A percentile compares a stretch with the other conserved stretches of the same genome.
These are phyloP conservation scores for Lagenaria siceraria DNA, from an alignment of 306 rosid species.

Conservation along the genomic window DNA sequence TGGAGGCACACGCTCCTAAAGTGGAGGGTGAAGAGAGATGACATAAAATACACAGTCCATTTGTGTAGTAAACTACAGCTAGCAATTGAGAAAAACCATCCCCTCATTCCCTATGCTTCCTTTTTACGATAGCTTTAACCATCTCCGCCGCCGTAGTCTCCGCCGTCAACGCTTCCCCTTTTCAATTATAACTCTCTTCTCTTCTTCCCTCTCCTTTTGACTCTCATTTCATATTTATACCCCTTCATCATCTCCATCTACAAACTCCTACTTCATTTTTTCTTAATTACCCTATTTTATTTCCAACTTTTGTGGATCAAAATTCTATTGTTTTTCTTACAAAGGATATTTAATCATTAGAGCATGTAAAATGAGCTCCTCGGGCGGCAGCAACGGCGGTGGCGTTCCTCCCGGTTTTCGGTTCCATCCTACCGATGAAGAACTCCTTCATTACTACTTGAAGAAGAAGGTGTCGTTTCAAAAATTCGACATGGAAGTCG, in stretches of 20 bases:
- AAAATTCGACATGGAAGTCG: conserved; percentile 91
- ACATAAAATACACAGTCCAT: neutral
- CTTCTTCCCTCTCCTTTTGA: conserved; percentile 30
- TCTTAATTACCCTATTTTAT: neutral
- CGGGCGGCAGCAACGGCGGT: conserved; percentile 42
- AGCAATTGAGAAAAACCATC: conserved; percentile 2
- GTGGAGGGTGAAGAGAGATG: neutral
- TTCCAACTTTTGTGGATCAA: neutral
- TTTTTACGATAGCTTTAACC: conserved; percentile 46
- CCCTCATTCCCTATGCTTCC: neutral
- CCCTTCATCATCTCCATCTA: neutral
- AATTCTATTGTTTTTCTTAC: neutral
- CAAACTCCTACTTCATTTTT: neutral
- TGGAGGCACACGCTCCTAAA: neutral
- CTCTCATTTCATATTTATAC: conserved; percentile 21
- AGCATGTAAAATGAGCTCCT: conserved; percentile 40
- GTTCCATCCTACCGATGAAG: conserved; percentile 93
- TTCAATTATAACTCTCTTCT: conserved; percentile 6
- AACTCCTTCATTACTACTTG: conserved; percentile 78
- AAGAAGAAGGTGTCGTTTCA: conserved; percentile 81
- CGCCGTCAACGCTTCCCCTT: conserved; percentile 78
- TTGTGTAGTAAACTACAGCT: conserved; percentile 6
- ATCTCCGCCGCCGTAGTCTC: conserved; percentile 86
- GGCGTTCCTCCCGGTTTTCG: conserved; percentile 96
- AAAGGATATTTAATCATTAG: neutral